Base-by-base conservation (phyloP, 176 grass and related monocot genomes). In the Musa troglodytarum region DNA sequence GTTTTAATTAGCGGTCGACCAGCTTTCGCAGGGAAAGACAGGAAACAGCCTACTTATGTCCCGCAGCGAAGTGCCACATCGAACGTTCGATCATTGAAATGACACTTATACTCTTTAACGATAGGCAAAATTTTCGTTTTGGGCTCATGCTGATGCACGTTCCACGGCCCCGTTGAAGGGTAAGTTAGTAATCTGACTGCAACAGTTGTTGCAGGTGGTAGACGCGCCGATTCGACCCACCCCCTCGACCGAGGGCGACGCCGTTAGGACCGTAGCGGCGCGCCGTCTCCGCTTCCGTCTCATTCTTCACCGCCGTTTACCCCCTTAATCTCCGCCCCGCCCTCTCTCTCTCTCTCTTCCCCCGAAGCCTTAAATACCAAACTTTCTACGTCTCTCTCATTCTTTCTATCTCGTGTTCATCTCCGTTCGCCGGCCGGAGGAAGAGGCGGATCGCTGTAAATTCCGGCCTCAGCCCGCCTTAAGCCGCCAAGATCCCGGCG, bases 271-370 rank as follows among this genome's bases (percentile, higher is more conserved):
- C 0, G 24, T 66, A 53, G 25, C 75, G 75, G 59, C 75, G 75
- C 28, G 61, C 75, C 29, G 75, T 77, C 61, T 63, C 20, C 61
- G 54, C 21, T 20, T 63, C 75, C 75, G 49, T 65, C 75, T 51
- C n/a, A 59, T 16, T 29, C 22, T 29, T 65, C 43, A 52, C 74
- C 75, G 43, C 74, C 20, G n/a, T 11, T 76, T 54, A 69, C 67
- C 72, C 72, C 53, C 24, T 54, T 70, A 50, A 24, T 55, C 20
- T 56, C 72, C 52, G 52, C 53, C 72, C 14, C 24, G 14, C 24
- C 19, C 29, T 1, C 23, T 13, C 1, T 14, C 49, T 11, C 50
- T 6, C 49, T 17, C 43, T 52, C 20, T 23, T 12, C 4, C 13
- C 10, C 13, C 6, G 0, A 25, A 4, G 34, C 4, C 34, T 43